phyloP scores from a whole-genome alignment of 805 yeast species.

The Starmerella bacillaris region DNA sequence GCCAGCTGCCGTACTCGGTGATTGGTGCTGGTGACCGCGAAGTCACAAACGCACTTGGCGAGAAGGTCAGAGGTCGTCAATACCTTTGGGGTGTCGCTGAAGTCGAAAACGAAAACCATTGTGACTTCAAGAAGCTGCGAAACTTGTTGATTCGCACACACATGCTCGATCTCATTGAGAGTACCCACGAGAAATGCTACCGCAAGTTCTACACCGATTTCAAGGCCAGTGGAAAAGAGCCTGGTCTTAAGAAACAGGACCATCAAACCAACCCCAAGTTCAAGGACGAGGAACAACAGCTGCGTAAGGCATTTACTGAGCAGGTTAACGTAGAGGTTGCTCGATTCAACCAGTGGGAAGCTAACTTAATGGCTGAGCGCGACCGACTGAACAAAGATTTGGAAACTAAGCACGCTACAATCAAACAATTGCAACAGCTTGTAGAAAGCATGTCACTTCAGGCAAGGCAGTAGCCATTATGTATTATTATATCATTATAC shows the following conservation, averaged over 20 bases:
- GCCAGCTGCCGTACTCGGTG: conserved; percentile 48
- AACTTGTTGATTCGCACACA: conserved; percentile 47
- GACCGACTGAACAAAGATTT: conserved; percentile 84
- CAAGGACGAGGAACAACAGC: conserved; percentile 87
- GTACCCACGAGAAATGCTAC: conserved; percentile 56
- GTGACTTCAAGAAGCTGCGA: conserved; percentile 55
- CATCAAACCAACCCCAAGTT: conserved; percentile 65
- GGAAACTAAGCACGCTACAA: conserved; percentile 53
- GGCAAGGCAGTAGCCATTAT: conserved; percentile 2
- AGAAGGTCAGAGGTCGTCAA: conserved; percentile 49
- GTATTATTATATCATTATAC: no score
- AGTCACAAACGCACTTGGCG: conserved; percentile 29
- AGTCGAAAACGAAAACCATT: conserved; percentile 56
- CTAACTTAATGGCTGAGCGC: conserved; percentile 86
- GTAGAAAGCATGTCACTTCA: conserved; percentile 15
- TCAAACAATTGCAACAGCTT: conserved; percentile 24
- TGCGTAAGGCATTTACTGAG: conserved; percentile 87
- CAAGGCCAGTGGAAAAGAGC: conserved; percentile 30
- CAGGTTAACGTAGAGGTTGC: conserved; percentile 94
- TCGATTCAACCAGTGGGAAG: conserved; percentile 97
- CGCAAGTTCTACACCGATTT: conserved; percentile 48
- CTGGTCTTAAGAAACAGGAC: conserved; percentile 24
- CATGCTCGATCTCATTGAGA: conserved; percentile 58
- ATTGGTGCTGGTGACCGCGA: conserved; percentile 43
- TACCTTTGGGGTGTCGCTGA: conserved; percentile 81